A percentile compares a stretch with the other conserved stretches of the same genome.
These are phyloP conservation scores for Mycogone perniciosa DNA, from an alignment of 2,329 filamentous ascomycete genomes.

Conservation along the genomic window DNA sequence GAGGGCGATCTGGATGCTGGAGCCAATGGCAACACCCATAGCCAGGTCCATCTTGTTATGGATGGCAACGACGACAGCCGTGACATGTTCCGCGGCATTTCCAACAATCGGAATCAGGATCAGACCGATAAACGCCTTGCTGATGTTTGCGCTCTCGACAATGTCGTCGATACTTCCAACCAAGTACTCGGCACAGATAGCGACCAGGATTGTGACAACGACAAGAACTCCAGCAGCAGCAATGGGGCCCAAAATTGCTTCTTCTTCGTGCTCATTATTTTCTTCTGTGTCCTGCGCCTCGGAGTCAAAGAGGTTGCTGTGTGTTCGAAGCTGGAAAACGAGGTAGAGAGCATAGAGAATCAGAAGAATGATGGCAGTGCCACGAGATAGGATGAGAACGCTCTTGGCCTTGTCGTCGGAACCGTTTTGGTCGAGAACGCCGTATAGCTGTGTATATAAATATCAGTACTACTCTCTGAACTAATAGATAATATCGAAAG, in stretches of 20 bases:
- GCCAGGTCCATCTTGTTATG: conserved; percentile 71
- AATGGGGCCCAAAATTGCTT: conserved; percentile 53
- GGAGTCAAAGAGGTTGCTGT: conserved; percentile 63
- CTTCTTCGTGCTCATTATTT: conserved; percentile 37
- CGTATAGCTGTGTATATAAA: conserved; percentile 48
- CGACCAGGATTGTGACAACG: conserved; percentile 61
- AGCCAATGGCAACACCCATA: conserved; percentile 76
- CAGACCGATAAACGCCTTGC: conserved; percentile 74
- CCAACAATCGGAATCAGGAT: conserved; percentile 75
- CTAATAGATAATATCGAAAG: not conserved
- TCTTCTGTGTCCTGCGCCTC: conserved; percentile 42
- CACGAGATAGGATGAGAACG: conserved; percentile 66
- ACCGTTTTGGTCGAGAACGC: conserved; percentile 47
- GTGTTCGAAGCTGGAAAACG: conserved; percentile 70
- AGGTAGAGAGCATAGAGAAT: conserved; percentile 71
- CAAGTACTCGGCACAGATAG: conserved; percentile 69
- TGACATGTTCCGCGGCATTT: conserved; percentile 76
- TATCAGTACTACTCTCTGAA: conserved; percentile 15
- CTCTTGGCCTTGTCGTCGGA: conserved; percentile 42
- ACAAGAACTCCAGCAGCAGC: conserved; percentile 62
- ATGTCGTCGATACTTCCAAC: conserved; percentile 70
- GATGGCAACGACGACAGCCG: conserved; percentile 69
- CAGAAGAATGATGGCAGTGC: conserved; percentile 69
- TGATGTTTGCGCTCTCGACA: conserved; percentile 63
- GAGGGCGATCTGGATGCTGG: conserved; percentile 75